Conservation (phyloP, 176 grass and related monocot genomes). For the Cenchrus purpureus region DNA sequence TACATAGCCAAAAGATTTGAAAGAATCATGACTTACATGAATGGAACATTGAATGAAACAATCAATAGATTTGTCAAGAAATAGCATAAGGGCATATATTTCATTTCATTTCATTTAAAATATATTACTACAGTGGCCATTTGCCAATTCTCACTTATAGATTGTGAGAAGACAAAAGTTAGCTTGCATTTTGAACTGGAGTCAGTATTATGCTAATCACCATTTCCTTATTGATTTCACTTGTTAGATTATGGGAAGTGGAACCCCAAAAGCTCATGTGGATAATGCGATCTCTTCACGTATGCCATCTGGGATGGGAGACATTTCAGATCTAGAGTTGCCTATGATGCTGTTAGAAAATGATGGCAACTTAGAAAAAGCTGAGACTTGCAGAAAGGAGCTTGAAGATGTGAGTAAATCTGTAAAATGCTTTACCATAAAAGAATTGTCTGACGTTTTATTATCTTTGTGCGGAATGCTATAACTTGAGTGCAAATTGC, state of each 20-base stretch:
- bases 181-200: conserved; percentile 1
- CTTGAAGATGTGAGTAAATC: conserved; percentile 93
- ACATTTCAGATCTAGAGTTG: conserved; percentile 72
- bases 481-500: not conserved
- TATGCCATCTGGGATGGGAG: conserved; percentile 40
- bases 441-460: conserved; percentile 35
- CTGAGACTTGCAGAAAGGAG: conserved; percentile 80
- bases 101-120: not conserved
- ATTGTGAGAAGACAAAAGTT: not conserved
- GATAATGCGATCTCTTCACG: conserved; percentile 48
- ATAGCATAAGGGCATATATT: conserved; percentile 7
- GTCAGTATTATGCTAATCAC: conserved; percentile 22
- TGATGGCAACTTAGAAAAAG: conserved; percentile 85
- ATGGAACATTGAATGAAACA: conserved; percentile 11
- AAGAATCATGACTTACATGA: conserved; percentile 13
- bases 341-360: conserved; percentile 66
- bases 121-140: conserved; percentile 17
- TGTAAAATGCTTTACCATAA: conserved; percentile 23
- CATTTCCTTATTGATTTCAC: conserved; percentile 36
- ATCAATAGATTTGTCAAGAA: conserved; percentile 16
- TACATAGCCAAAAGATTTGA: conserved; percentile 1
- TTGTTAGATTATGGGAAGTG: conserved; percentile 56
- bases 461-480: conserved; percentile 24
- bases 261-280: conserved; percentile 47
- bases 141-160: conserved; percentile 15